Evolutionary conservation across 1,284 basidiomycete genomes (phyloP), one percentile per base, ranked within the genome.

Genomic region (Ceratobasidium sp.): DNA sequence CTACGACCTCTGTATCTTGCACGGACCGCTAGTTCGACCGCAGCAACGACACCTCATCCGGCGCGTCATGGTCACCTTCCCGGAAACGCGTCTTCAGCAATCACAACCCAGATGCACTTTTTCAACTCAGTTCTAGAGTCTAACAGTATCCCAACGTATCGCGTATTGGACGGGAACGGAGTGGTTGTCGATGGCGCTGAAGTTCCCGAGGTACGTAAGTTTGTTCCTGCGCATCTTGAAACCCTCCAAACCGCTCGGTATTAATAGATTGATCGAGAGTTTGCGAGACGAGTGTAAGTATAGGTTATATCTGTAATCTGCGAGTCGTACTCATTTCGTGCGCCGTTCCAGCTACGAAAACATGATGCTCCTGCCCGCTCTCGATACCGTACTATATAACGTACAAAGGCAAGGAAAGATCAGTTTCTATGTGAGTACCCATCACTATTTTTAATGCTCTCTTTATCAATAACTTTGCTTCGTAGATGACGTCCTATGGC

Each of bases 381-480:
- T 97, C 80, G 96, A 98, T 83, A 96, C 91, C 77, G 86, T 97
- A 31, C 86, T 98, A 24, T 95, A 96, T 84, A 97, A 96, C 80
- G 90, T 96, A 1, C 96, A 98, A 81, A 88, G 96, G 19, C 96
- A 98, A 83, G 96, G 96, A 33, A 94, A 96, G 80, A 96, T 97
- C 79, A 94, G 93, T 5, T 98, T 98, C 84, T 97, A 97, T 83
- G 95, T 95, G 80, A 80, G 90, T 85, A 36, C 65, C 59, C 59
- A 41, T 73, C 73, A 57, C 24, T 48, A 17, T 17, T 73, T 56
- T 65, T 56, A 69, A 11, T 45, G 47, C 41, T 59, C 45, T 6
- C 29, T 62, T 73, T 65, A 64, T 22, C 41, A 59, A 62, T 63
- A 15, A 54, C 29, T 11, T 33, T 60, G 63, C 59, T 56, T 29